Conservation (phyloP, 2,329 filamentous ascomycete species). For the Fusarium clavum region DNA sequence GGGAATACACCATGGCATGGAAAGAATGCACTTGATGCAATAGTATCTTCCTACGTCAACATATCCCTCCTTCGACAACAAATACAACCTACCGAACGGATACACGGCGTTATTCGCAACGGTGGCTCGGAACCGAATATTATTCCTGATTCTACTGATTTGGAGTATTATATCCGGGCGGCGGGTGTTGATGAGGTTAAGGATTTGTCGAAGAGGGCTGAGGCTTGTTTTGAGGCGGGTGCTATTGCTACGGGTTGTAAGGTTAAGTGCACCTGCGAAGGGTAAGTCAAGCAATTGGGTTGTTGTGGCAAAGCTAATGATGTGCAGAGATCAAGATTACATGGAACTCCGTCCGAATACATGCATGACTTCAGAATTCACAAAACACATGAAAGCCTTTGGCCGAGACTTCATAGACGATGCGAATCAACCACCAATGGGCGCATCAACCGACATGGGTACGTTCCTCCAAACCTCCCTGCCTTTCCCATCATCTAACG, state of each 20-base stretch:
- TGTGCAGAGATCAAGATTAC: slow-evolving; percentile 35
- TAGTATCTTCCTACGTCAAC: slow-evolving; percentile 61
- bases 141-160: slow-evolving; percentile 63
- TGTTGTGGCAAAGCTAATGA: neutral
- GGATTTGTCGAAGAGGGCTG: slow-evolving; percentile 51
- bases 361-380: slow-evolving; percentile 24
- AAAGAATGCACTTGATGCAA: slow-evolving; percentile 68
- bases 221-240: slow-evolving; percentile 56
- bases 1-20: slow-evolving; percentile 69
- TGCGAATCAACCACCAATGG: slow-evolving; percentile 31
- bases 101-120: slow-evolving; percentile 64
- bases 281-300: neutral
- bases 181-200: slow-evolving; percentile 49
- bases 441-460: slow-evolving; percentile 44
- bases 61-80: slow-evolving; percentile 67
- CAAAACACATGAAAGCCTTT: slow-evolving; percentile 38
- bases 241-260: slow-evolving; percentile 59
- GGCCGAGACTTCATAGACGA: slow-evolving; percentile 24
- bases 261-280: slow-evolving; percentile 52
- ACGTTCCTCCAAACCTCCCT: neutral
- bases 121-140: slow-evolving; percentile 67
- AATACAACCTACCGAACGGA: slow-evolving; percentile 61
- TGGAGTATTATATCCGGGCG: slow-evolving; percentile 48
- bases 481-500: neutral
- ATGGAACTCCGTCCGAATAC: slow-evolving; percentile 38